Conservation (phyloP, 345 rosid genomes). For the Pseudoturritis turrita region DNA sequence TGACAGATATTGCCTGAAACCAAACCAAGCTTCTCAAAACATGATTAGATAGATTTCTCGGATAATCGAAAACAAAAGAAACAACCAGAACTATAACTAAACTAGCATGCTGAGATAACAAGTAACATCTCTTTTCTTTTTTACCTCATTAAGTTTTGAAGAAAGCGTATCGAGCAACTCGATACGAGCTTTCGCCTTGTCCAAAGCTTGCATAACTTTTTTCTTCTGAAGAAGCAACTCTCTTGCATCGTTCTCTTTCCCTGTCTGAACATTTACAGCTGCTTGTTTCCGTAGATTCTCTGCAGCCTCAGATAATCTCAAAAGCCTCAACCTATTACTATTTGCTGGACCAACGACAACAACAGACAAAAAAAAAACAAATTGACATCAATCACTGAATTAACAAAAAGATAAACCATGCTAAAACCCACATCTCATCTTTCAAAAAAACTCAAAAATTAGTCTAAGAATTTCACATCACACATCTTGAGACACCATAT, state of each 20-base stretch:
- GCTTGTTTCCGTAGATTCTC: constrained; percentile 83
- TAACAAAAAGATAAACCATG: neutral
- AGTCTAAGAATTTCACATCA: neutral
- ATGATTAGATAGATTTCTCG: neutral
- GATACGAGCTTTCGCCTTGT: constrained; percentile 68
- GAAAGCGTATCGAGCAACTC: constrained; percentile 67
- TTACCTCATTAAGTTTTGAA: constrained; percentile 72
- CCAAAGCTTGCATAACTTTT: constrained; percentile 76
- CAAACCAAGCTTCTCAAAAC: constrained; percentile 19
- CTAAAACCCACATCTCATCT: neutral
- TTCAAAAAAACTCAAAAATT: neutral
- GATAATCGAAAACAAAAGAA: neutral
- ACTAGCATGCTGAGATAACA: neutral
- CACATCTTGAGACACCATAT: neutral
- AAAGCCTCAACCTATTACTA: constrained; percentile 68
- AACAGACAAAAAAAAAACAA: neutral
- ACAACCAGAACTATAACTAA: neutral
- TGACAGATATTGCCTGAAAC: constrained; percentile 74
- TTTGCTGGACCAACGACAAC: constrained; percentile 44
- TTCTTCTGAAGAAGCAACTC: constrained; percentile 79
- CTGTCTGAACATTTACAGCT: constrained; percentile 50
- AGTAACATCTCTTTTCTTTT: neutral
- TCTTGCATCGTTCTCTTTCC: constrained; percentile 76
- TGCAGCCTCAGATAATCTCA: constrained; percentile 80
- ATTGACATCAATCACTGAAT: neutral